These are phyloP conservation scores for Yamadazyma mexicana DNA, from an alignment of 1,139 yeast species.

Conservation along the genomic window DNA sequence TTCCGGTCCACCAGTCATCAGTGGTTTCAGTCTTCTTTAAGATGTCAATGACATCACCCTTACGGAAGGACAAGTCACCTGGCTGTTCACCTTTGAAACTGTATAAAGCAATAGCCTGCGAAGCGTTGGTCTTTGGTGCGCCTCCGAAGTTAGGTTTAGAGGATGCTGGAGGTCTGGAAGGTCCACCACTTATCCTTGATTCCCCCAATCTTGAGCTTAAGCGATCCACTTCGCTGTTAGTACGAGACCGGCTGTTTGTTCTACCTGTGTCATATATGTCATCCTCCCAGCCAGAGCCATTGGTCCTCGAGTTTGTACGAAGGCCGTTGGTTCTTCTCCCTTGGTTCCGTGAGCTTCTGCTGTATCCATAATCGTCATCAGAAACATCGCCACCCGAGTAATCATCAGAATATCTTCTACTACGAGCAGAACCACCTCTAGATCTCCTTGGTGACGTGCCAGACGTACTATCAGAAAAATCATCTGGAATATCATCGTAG, in stretches of 20 bases:
- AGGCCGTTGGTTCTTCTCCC: conserved; percentile 13
- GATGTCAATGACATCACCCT: conserved; percentile 93
- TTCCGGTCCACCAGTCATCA: conserved; percentile 99
- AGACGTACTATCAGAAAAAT: conserved; percentile 50
- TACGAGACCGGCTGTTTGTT: conserved; percentile 26
- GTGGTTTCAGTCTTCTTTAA: conserved; percentile 80
- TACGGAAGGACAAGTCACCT: conserved; percentile 88
- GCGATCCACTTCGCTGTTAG: conserved; percentile 35
- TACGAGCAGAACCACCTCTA: conserved; percentile 22
- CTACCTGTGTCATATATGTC: conserved; percentile 65
- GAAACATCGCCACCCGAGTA: conserved; percentile 42
- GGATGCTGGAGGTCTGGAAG: conserved; percentile 38
- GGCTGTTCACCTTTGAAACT: conserved; percentile 87
- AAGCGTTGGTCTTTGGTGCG: conserved; percentile 45
- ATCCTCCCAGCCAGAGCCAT: conserved; percentile 63
- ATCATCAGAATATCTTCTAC: conserved; percentile 43
- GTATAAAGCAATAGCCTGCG: conserved; percentile 87
- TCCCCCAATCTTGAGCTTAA: conserved; percentile 32
- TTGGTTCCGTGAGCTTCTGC: conserved; percentile 10
- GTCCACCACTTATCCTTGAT: conserved; percentile 33
- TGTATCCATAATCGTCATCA: conserved; percentile 29
- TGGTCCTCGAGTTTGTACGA: conserved; percentile 19
- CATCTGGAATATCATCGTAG: conserved; percentile 69
- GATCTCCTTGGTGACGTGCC: conserved; percentile 31
- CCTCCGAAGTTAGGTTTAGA: conserved; percentile 58